Evolutionary conservation across 768 basidiomycete genomes (phyloP).

Genomic region (Suillus plorans): DNA sequence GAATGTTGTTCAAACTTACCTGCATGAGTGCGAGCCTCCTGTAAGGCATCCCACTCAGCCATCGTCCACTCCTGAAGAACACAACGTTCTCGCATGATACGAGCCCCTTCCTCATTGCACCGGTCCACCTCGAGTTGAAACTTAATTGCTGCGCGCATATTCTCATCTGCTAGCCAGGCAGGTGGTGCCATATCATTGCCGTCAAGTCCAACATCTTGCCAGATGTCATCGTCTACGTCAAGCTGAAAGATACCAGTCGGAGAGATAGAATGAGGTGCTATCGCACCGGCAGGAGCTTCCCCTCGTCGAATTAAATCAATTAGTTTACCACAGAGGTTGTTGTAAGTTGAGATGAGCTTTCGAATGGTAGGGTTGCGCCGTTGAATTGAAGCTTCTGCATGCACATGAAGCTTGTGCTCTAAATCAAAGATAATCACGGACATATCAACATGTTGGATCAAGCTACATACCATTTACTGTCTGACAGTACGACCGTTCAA

Average conservation of each 20-base stretch:
- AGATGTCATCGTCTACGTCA: slow-evolving; percentile 38
- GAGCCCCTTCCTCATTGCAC: slow-evolving; percentile 25
- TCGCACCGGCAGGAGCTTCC: slow-evolving; percentile 23
- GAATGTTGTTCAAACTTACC: slow-evolving; percentile 4
- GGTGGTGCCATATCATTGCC: slow-evolving; percentile 6
- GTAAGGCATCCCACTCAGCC: slow-evolving; percentile 23
- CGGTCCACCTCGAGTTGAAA: slow-evolving; percentile 18
- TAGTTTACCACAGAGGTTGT: background rate
- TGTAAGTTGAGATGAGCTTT: background rate
- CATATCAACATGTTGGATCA: too few species aligned
- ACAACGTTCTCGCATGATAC: slow-evolving; percentile 15
- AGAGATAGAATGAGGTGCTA: slow-evolving; percentile 23
- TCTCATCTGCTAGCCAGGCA: background rate
- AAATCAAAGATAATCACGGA: background rate
- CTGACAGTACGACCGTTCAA: background rate
- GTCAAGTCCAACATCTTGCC: slow-evolving; percentile 33
- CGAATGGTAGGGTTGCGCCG: background rate
- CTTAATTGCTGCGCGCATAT: background rate
- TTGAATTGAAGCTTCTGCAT: background rate
- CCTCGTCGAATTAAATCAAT: slow-evolving; percentile 14
- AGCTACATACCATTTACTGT: background rate
- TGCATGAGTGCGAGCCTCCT: slow-evolving; percentile 2
- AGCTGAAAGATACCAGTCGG: slow-evolving; percentile 25
- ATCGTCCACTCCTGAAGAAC: slow-evolving; percentile 25
- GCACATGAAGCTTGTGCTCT: background rate